phyloP scores from a whole-genome alignment of 2,329 filamentous ascomycete species.

The Tolypocladium nubicola region DNA sequence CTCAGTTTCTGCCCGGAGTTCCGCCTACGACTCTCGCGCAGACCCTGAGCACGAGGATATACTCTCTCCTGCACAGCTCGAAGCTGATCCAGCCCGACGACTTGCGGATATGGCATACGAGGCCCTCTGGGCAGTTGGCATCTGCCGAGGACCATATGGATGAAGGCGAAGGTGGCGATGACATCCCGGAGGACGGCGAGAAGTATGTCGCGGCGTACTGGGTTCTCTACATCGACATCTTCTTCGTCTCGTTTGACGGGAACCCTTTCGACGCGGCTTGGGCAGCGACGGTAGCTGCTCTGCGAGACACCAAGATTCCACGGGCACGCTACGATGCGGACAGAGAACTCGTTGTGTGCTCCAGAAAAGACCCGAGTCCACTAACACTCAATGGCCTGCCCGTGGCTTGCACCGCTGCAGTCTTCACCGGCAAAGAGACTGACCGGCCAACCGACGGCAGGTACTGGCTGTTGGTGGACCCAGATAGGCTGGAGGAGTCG shows the following conservation, averaged over 20 bases:
- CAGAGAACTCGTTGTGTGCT: constrained; percentile 68
- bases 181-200: constrained; percentile 21
- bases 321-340: constrained; percentile 76
- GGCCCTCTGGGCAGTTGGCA: constrained; percentile 34
- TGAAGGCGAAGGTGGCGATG: constrained; percentile 19
- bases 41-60: constrained; percentile 70
- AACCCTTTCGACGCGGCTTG: constrained; percentile 89
- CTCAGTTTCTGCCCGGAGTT: constrained; percentile 72
- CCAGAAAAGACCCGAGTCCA: constrained; percentile 39
- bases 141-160: constrained; percentile 32
- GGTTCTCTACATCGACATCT: constrained; percentile 90
- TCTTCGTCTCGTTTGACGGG: constrained; percentile 87
- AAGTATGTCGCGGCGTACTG: constrained; percentile 72
- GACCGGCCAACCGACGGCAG: constrained; percentile 32
- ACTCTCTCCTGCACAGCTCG: constrained; percentile 63
- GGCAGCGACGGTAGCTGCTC: constrained; percentile 70
- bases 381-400: constrained; percentile 58
- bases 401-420: constrained; percentile 64
- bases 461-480: constrained; percentile 76
- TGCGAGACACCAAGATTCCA: constrained; percentile 69
- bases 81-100: constrained; percentile 55
- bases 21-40: constrained; percentile 75
- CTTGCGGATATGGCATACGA: constrained; percentile 61
- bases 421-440: constrained; percentile 59
- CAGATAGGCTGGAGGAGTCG: constrained; percentile 80